phyloP scores from a whole-genome alignment of 2,329 filamentous ascomycete species.

The Fusarium tupiense region DNA sequence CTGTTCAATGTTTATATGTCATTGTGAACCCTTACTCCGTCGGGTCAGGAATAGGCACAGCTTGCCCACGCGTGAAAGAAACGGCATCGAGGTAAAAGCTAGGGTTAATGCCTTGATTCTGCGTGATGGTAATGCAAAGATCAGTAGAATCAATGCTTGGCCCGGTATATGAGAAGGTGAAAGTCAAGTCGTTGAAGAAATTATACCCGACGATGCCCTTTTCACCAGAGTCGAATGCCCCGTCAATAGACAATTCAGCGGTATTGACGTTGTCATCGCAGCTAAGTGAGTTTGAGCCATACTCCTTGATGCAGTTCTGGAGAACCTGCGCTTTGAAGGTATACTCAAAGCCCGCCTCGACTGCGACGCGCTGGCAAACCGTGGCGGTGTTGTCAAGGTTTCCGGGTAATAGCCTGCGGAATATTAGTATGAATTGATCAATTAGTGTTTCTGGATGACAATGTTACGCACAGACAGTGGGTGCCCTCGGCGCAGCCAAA shows the following conservation, averaged over 20 bases:
- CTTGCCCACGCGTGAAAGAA: not conserved
- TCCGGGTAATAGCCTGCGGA: not conserved
- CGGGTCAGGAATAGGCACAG: not conserved
- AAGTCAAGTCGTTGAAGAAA: not conserved
- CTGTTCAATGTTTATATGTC: rapidly evolving
- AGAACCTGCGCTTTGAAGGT: not conserved
- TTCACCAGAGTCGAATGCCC: rapidly evolving
- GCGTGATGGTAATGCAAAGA: not conserved
- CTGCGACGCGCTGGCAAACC: not conserved
- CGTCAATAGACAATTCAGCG: not conserved
- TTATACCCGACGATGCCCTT: rapidly evolving
- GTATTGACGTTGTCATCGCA: not conserved
- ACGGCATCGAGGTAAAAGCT: not conserved
- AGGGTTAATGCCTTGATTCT: not conserved
- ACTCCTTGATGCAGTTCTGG: not conserved
- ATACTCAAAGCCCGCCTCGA: not conserved
- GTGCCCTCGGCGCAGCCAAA: not conserved
- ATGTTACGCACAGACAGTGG: not conserved
- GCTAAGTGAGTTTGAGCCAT: rapidly evolving
- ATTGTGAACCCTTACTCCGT: not conserved
- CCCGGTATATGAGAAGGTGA: not conserved
- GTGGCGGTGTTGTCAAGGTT: not conserved
- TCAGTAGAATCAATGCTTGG: not conserved
- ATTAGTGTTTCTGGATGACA: rapidly evolving
- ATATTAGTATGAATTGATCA: rapidly evolving